phyloP scores from a whole-genome alignment of 768 basidiomycete genomes.

The Suillus luteus region DNA sequence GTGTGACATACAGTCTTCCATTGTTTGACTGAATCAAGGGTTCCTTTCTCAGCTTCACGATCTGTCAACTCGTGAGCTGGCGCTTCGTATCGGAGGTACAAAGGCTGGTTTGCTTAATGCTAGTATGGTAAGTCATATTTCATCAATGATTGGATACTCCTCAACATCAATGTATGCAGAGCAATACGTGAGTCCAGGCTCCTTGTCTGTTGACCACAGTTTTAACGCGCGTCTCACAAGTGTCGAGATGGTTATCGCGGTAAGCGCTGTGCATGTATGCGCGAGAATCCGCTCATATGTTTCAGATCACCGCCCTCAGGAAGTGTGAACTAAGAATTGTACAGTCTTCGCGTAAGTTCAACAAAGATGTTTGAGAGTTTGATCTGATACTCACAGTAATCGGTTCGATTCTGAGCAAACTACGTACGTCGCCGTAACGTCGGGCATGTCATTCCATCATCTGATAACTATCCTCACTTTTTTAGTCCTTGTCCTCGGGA shows the following conservation, averaged over 20 bases:
- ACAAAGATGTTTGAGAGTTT: not conserved
- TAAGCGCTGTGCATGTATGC: conserved; percentile 37
- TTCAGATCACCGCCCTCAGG: conserved; percentile 72
- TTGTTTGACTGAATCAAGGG: conserved; percentile 9
- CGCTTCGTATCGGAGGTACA: conserved; percentile 73
- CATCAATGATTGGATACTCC: conserved; percentile 3
- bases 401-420: conserved; percentile 81
- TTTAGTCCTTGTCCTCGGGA: conserved; percentile 77
- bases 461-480: conserved; percentile 14
- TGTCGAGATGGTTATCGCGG: conserved; percentile 70
- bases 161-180: conserved; percentile 39
- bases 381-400: conserved; percentile 51
- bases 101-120: conserved; percentile 81
- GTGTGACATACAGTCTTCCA: conserved; percentile 34
- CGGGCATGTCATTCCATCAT: conserved; percentile 3
- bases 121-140: conserved; percentile 56
- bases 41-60: conserved; percentile 62
- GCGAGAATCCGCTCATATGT: conserved; percentile 3
- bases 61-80: conserved; percentile 70
- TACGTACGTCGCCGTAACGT: conserved; percentile 58
- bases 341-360: conserved; percentile 68
- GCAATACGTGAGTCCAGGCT: conserved; percentile 50
- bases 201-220: conserved; percentile 8
- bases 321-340: conserved; percentile 84
- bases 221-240: conserved; percentile 30